Evolutionary conservation across 2,329 filamentous ascomycete species (phyloP), one percentile per base, ranked within the genome.

Genomic region (Neonectria punicea): DNA sequence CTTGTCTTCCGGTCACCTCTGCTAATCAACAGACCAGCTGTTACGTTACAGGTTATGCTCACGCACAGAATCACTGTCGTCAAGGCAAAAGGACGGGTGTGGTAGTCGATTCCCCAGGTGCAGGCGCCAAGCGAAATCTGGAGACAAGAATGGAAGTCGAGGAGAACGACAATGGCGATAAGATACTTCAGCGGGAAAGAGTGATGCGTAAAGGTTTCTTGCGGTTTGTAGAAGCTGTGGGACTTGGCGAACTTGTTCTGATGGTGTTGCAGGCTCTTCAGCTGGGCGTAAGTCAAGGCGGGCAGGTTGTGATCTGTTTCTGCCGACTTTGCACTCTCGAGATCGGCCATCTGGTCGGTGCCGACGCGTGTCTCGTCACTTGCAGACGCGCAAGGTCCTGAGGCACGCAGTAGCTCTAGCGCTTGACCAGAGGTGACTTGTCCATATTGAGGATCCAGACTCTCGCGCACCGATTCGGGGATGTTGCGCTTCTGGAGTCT

Each of bases 151-250:
- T 97, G 93, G 66, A 87, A 90, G 77, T 97, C 93, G 3, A 96
- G 85, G 2, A 97, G 82, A 7, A 93, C 83, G n/a, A 95, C 90
- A 63, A 95, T 90, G 62, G 92, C 89, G 41, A 96, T 85, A 34
- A 97, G 88, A 6, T 93, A 83, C 34, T 86, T 85, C 1, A 94
- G 82, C 0, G 93, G 92, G 67, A 97, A 97, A 0, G 93, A 91
- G 75, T 89, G 85, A 76, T 97, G 93, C 0, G 93, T 97, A 36
- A 88, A 84, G 0, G 93, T 97, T 79, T 97, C 93, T 77, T 97
- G 91, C 0, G 93, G 93, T 73, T 94, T 94, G 83, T 97, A 97
- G 78, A 95, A 97, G 6, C 92, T 94, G 77, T 97, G 93, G 0
- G 91, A 93, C 71, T 91, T 93, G 74, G 91, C 86, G 74, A 96